Evolutionary conservation across 2,329 filamentous ascomycete species (phyloP), one percentile per base, ranked within the genome.

Genomic region (Xylaria sp.): DNA sequence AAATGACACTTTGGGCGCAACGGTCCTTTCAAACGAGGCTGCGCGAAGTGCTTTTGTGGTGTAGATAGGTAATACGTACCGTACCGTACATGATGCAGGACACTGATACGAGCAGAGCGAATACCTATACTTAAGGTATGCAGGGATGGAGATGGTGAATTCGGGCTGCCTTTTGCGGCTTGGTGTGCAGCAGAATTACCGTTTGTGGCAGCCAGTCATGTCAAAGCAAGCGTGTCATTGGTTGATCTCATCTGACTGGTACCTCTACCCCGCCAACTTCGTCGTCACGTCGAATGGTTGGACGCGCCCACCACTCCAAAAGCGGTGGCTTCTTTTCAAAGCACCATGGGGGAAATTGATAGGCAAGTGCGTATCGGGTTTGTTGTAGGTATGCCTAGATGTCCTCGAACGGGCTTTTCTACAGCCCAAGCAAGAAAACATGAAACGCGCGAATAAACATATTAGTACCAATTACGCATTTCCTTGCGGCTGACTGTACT

Each of bases 171-270:
- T 42, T 42, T 21, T 21, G 24, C 14, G 8, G 42, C 36, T 53
- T 39, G 36, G 50, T 45, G 17, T 8, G 45, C 36, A 30, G 30
- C 11, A 19, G n/a, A 63, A 66, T 69, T 69, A 54, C 67, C 63
- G 58, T 66, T 69, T 69, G 63, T 21, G 63, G 67, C 42, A 63
- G 58, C 54, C 39, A 54, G 19, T 45, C 34, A 27, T 47, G 17
- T 24, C 39, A 32, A 45, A 27, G 8, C 19, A 58, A 21, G n/a
- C 7, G 21, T 21, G 14, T 66, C 62, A 69, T 69, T 69, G 62
- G 67, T 2, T 42, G 36, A 27, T 32, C 19, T 36, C 17, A 9
- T 19, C 14, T 11, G 48, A 53, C 27, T n/a, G 24, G 24, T 53
- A 53, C 24, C 17, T n/a, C 6, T 53, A 42, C 39, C 39, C 39